Evolutionary conservation across 345 rosid genomes (phyloP), one percentile per base, ranked within the genome.

Genomic region (Erodium maritimum): DNA sequence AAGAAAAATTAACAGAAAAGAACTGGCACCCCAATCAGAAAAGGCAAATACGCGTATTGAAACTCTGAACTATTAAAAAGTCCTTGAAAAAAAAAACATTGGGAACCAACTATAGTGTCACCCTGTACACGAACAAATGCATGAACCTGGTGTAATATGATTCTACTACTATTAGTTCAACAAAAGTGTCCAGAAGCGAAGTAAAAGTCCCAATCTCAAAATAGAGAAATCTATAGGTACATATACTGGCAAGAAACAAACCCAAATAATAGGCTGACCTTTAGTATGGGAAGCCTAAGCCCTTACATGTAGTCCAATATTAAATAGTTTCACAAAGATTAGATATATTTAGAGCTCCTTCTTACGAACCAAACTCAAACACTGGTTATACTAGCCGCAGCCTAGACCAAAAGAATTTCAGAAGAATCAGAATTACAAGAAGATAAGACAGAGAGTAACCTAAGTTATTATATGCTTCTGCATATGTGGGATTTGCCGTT

Each of bases 391-490:
- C 48, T 16, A 42, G 17, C 5, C 8, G 48, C 17, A 42, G 17
- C 48, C 48, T 42, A 42, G 14, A 42, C 2, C 1, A 14, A 14
- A 42, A 42, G 17, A 14, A 14, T 12, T 42, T 14, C 48, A 42
- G 48, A 42, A 37, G 46, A 37, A 3, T 37, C 16, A 42, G 17
- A 42, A 14, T 42, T 42, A 42, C 48, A 42, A 42, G 1, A 37
- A 37, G 1, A 42, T 7, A 42, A n/a, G n/a, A 46, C 60, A 54
- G 52, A 16, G 50, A 52, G 67, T 62, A 9, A 93, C 99, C 99
- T 81, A 94, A 73, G 70, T 94, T 94, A 62, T 94, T 94, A 68
- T 90, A 90, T 65, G 99, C 99, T 77, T 94, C 99, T 29, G 97
- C 91, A 62, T 94, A 94, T 0, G 99, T 85, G 3, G 99, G 96